Base-by-base conservation (phyloP, 2,329 filamentous ascomycete species). In the Hypoxylon sp. region DNA sequence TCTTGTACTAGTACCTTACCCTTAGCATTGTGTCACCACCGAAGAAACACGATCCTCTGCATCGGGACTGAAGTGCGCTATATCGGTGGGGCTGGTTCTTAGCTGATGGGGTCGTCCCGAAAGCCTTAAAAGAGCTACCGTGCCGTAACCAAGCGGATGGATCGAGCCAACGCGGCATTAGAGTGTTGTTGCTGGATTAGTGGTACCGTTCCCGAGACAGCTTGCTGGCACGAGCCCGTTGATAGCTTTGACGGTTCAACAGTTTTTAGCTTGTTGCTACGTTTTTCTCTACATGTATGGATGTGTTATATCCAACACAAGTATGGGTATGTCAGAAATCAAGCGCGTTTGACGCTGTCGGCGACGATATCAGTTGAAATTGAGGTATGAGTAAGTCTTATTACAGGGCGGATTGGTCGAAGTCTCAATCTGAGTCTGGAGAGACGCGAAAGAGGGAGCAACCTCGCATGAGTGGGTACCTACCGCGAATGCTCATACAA, bases 1-100 rank as follows among this genome's bases (percentile, higher is more conserved):
- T 64, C 64, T 67, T 67, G 64, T 69, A 67, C 64, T 58, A 63
- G 67, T 69, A 67, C 67, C 64, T 62, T 45, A 14, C 46, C 42
- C 50, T 18, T 26, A 63, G 54, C 26, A 36, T 68, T 68, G 63
- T 65, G 67, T 67, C 54, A 68, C 64, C 61, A 51, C 26, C 26
- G 48, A 49, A 54, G 61, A 64, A 55, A 67, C 50, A 67, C 67
- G 64, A 69, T 62, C 64, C 67, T 67, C 61, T 61, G 53, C 64
- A 38, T 67, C 64, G 67, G 67, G 64, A 67, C 67, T 38, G 57
- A n/a, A 52, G 33, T 53, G 46, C 61, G 51, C 61, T 67, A 67
- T 67, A 67, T 53, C 56, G 45, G 61, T 65, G 64, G 67, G 61
- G 67, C 57, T 36, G 48, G 53, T 36, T 30, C 30, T 65, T 54